These are phyloP conservation scores for Fusarium oligoseptatum DNA, from an alignment of 2,329 filamentous ascomycete species.

Conservation along the genomic window DNA sequence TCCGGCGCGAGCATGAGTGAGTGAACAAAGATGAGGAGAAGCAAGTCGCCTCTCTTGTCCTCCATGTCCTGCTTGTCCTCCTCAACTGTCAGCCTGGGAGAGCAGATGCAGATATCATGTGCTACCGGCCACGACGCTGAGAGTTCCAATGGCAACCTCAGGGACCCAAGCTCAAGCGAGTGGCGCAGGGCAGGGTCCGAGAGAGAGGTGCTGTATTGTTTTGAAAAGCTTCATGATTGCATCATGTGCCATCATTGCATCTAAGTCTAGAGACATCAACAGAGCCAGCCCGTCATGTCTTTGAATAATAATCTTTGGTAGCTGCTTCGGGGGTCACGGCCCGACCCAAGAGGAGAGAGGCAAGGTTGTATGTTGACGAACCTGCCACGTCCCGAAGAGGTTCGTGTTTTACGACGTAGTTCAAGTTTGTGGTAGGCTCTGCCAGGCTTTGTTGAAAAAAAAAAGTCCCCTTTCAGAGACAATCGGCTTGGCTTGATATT, in stretches of 20 bases:
- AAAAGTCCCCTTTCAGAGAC: not conserved
- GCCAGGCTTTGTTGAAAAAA: not conserved
- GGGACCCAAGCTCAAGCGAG: slow-evolving; percentile 24
- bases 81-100: slow-evolving; percentile 27
- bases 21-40: slow-evolving; percentile 5
- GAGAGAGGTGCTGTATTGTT: slow-evolving; percentile 13
- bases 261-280: slow-evolving; percentile 10
- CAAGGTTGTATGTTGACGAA: slow-evolving; percentile 20
- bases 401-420: slow-evolving; percentile 6
- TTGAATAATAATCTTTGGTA: slow-evolving; percentile 28
- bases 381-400: slow-evolving; percentile 18
- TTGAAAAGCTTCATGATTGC: slow-evolving; percentile 27
- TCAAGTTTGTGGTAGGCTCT: slow-evolving; percentile 1
- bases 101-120: slow-evolving; percentile 28
- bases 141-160: slow-evolving; percentile 20
- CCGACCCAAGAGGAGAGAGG: slow-evolving; percentile 26
- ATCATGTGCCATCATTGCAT: slow-evolving; percentile 39
- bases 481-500: slow-evolving; percentile 10
- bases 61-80: slow-evolving; percentile 28
- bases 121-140: slow-evolving; percentile 23
- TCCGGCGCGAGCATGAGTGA: slow-evolving; percentile 18
- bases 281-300: slow-evolving; percentile 17
- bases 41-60: slow-evolving; percentile 1
- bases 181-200: slow-evolving; percentile 26
- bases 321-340: slow-evolving; percentile 22